Percentiles rank a stretch among this genome's conserved stretches.
Conservation (phyloP, 805 yeast genomes). For the Peterozyma xylosa region DNA sequence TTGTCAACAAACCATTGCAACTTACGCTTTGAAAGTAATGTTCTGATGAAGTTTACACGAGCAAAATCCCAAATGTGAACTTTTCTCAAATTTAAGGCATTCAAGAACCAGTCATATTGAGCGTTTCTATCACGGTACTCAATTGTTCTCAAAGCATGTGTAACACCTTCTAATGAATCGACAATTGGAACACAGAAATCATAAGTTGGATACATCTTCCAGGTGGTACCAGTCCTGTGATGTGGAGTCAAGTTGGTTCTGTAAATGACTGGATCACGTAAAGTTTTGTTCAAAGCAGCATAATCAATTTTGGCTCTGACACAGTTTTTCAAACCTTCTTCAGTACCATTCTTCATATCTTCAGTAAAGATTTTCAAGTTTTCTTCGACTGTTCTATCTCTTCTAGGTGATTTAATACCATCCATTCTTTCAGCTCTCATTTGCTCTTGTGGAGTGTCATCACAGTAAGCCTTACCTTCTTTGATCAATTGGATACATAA, state of each 20-base stretch:
- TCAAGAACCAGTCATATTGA: constrained; percentile 94
- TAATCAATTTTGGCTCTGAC: constrained; percentile 95
- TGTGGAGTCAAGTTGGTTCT: constrained; percentile 97
- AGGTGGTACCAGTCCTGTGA: constrained; percentile 85
- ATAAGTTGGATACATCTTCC: constrained; percentile 98
- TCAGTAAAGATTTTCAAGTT: constrained; percentile 77
- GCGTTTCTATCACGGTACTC: constrained; percentile 99
- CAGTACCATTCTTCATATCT: constrained; percentile 93
- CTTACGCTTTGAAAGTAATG: constrained; percentile 93
- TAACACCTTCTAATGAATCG: constrained; percentile 93
- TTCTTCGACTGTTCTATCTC: constrained; percentile 92
- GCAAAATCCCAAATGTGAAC: constrained; percentile 98
- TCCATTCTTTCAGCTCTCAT: constrained; percentile 99
- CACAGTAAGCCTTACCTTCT: constrained; percentile 96
- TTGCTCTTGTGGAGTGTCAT: constrained; percentile 86
- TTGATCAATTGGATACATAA: constrained; percentile 80
- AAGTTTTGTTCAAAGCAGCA: constrained; percentile 84
- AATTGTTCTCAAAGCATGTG: constrained; percentile 95
- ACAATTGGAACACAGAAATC: constrained; percentile 98
- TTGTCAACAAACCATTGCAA: constrained; percentile 99
- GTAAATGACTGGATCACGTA: constrained; percentile 97
- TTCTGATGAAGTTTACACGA: constrained; percentile 93
- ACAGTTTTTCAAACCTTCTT: constrained; percentile 86
- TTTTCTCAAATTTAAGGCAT: constrained; percentile 74
- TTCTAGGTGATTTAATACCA: constrained; percentile 86